Percentiles rank a stretch among this genome's conserved stretches.
These are phyloP conservation scores for Trichoderma erinaceum DNA, from an alignment of 495 filamentous ascomycete species.

Conservation along the genomic window DNA sequence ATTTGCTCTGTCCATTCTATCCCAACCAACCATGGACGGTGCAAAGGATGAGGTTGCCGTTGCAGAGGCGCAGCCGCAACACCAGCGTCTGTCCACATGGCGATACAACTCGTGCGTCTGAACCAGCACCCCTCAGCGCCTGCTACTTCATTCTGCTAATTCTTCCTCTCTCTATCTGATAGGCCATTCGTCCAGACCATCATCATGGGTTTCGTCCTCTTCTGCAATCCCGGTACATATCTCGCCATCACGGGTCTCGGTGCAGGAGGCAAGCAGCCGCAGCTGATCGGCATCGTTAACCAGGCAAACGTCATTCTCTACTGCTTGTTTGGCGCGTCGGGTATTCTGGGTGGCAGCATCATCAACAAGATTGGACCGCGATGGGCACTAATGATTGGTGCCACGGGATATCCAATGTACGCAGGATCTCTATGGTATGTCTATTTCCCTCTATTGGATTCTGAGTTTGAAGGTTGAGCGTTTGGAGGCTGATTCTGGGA, in stretches of 20 bases:
- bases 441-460: neutral
- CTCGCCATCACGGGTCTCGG: slow-evolving; percentile 9
- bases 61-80: slow-evolving; percentile 4
- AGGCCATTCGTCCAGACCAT: slow-evolving; percentile 7
- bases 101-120: slow-evolving; percentile 8
- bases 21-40: neutral
- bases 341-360: slow-evolving; percentile 5
- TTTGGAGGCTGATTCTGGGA: neutral
- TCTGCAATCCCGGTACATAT: slow-evolving; percentile 1
- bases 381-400: slow-evolving; percentile 1
- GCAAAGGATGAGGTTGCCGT: neutral
- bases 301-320: slow-evolving; percentile 1
- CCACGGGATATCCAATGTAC: slow-evolving; percentile 1
- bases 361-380: slow-evolving; percentile 12
- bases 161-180: neutral
- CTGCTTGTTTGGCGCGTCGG: slow-evolving; percentile 7
- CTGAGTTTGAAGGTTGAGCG: neutral
- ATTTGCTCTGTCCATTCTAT: neutral
- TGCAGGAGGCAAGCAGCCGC: slow-evolving; percentile 5
- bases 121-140: neutral
- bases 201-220: neutral
- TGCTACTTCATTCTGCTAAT: neutral
- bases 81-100: slow-evolving; percentile 1
- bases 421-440: slow-evolving; percentile 6
- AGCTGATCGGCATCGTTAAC: slow-evolving; percentile 11